Conservation (phyloP, 2,329 filamentous ascomycete genomes). For the Neobulgaria alba region DNA sequence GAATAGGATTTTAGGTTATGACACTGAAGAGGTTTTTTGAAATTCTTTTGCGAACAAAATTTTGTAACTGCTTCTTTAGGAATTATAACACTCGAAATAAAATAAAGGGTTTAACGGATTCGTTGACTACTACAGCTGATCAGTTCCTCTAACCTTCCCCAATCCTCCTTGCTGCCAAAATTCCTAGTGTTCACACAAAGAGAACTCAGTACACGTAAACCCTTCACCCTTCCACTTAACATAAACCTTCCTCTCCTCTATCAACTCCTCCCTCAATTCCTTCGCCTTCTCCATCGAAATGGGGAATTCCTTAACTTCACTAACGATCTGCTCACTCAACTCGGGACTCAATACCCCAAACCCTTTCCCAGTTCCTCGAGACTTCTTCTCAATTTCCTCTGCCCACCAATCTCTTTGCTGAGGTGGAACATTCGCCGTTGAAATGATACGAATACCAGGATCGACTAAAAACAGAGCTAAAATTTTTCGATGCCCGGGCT, state of each 20-base stretch:
- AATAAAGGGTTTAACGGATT: too few species aligned
- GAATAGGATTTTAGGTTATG: too few species aligned
- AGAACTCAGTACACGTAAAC: conserved; percentile 4
- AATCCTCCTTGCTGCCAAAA: too few species aligned
- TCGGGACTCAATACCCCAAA: conserved; percentile 16
- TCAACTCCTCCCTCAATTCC: conserved; percentile 30
- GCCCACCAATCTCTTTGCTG: conserved; percentile 40
- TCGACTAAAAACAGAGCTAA: conserved; percentile 52
- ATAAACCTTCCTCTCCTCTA: conserved; percentile 31
- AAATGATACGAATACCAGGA: conserved; percentile 42
- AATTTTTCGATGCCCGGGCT: conserved; percentile 47
- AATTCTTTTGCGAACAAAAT: too few species aligned
- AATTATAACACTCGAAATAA: too few species aligned
- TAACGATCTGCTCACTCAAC: conserved; percentile 12
- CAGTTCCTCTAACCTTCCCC: too few species aligned
- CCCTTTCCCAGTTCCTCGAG: conserved; percentile 9
- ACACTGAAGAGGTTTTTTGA: too few species aligned
- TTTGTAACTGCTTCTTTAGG: too few species aligned
- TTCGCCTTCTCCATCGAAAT: conserved; percentile 33
- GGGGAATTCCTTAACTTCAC: conserved; percentile 12
- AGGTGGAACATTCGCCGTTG: conserved; percentile 41
- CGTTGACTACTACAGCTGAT: too few species aligned
- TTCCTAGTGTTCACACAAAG: conserved; percentile 10
- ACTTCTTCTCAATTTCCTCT: conserved; percentile 17
- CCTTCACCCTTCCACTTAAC: neutral